Evolutionary conservation across 345 rosid genomes (phyloP).

Genomic region (Eucalyptus lansdowneana): DNA sequence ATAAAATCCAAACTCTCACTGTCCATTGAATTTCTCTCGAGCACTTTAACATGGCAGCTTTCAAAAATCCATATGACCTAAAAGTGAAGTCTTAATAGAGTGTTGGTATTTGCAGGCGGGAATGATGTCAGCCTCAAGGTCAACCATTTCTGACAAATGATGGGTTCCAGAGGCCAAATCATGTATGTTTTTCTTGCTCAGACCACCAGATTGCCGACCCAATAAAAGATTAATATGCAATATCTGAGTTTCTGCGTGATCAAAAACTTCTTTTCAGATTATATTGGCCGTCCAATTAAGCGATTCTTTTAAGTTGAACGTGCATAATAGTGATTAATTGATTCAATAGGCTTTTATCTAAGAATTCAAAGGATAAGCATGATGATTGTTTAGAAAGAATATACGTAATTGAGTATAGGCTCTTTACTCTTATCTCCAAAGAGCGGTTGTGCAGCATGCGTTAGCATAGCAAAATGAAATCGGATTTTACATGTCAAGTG

Average conservation of each 20-base stretch:
- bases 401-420: neutral
- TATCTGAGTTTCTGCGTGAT: neutral
- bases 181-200: neutral
- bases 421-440: neutral
- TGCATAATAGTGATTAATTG: too few relatives aligned
- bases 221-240: neutral
- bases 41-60: neutral
- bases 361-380: too few relatives aligned
- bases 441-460: neutral
- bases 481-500: neutral
- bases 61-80: neutral
- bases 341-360: too few relatives aligned
- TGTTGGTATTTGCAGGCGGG: rapidly evolving
- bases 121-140: neutral
- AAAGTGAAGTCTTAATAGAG: neutral
- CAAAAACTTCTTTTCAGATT: neutral
- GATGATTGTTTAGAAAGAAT: too few relatives aligned
- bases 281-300: neutral
- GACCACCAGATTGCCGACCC: neutral
- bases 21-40: neutral
- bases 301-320: neutral
- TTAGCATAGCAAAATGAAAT: neutral
- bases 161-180: neutral
- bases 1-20: neutral
- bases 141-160: neutral